phyloP scores from a whole-genome alignment of 2,329 filamentous ascomycete genomes.

The Colletotrichum sp. region DNA sequence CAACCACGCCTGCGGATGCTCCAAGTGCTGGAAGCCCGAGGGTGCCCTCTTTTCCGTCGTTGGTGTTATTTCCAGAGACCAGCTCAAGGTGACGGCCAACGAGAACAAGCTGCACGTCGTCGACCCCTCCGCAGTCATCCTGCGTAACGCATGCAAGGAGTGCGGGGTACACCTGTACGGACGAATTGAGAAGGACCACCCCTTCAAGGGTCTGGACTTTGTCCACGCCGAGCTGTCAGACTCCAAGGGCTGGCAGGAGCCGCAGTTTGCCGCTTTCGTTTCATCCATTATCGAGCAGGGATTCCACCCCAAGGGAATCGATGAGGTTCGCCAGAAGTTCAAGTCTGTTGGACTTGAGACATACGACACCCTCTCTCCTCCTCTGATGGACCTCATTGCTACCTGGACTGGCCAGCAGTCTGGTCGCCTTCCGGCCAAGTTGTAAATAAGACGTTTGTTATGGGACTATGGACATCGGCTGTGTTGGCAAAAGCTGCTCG shows the following conservation, averaged over 20 bases:
- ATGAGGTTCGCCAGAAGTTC: slow-evolving; percentile 58
- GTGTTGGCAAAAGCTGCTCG: neutral
- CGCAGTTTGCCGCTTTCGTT: slow-evolving; percentile 73
- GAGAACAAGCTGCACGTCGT: slow-evolving; percentile 60
- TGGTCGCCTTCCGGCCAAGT: slow-evolving; percentile 25
- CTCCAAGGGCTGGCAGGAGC: slow-evolving; percentile 71
- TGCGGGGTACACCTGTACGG: slow-evolving; percentile 69
- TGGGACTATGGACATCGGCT: neutral
- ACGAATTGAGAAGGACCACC: slow-evolving; percentile 67
- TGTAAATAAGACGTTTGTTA: neutral
- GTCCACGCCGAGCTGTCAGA: slow-evolving; percentile 68
- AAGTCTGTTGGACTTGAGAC: slow-evolving; percentile 60
- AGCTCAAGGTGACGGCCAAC: slow-evolving; percentile 62
- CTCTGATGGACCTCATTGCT: slow-evolving; percentile 67
- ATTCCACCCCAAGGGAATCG: slow-evolving; percentile 59
- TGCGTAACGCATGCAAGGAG: slow-evolving; percentile 63
- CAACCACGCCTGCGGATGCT: slow-evolving; percentile 76
- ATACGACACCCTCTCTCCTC: slow-evolving; percentile 67
- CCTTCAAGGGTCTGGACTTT: slow-evolving; percentile 74
- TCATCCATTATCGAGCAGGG: slow-evolving; percentile 73
- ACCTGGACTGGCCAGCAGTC: slow-evolving; percentile 58
- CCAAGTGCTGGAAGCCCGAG: slow-evolving; percentile 73
- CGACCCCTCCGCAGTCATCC: slow-evolving; percentile 62
- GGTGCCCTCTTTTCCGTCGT: slow-evolving; percentile 70
- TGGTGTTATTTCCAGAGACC: slow-evolving; percentile 61